Evolutionary conservation across 305 asterid species (phyloP).

Genomic region (Fraxinus latifolia): DNA sequence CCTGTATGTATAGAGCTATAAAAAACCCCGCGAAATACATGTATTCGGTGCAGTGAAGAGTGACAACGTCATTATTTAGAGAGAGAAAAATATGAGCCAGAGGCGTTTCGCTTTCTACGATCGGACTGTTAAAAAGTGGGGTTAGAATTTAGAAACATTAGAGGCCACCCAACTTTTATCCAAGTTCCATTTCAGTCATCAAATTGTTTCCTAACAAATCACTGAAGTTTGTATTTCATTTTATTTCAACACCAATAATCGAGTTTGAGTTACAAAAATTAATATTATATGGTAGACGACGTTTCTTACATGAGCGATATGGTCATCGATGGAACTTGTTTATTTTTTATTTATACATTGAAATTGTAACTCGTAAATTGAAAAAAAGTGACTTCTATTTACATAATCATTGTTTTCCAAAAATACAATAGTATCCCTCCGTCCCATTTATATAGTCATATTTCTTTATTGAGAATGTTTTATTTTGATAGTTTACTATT

Average conservation of each 20-base stretch:
- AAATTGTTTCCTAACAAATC: not conserved
- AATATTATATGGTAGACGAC: not conserved
- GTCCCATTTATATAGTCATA: too few relatives aligned
- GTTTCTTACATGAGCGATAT: not conserved
- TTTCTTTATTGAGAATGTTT: too few relatives aligned
- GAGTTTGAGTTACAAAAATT: not conserved
- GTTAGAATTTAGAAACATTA: not conserved
- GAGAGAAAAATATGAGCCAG: constrained; percentile 1
- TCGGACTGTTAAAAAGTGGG: constrained; percentile 25
- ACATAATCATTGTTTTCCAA: not conserved
- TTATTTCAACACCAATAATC: not conserved
- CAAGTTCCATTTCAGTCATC: not conserved
- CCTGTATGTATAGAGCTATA: constrained; percentile 29
- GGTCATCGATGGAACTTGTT: not conserved
- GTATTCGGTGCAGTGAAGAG: constrained; percentile 24
- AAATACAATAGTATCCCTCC: too few relatives aligned
- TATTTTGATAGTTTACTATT: too few relatives aligned
- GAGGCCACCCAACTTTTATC: not conserved
- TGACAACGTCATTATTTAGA: constrained; percentile 12
- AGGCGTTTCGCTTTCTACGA: constrained; percentile 26
- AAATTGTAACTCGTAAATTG: not conserved
- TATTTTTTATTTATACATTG: not conserved
- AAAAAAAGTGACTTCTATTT: not conserved
- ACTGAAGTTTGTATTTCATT: too few relatives aligned
- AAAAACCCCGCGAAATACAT: constrained; percentile 39